Base-by-base conservation (phyloP, 345 rosid species). In the Pistacia vera region DNA sequence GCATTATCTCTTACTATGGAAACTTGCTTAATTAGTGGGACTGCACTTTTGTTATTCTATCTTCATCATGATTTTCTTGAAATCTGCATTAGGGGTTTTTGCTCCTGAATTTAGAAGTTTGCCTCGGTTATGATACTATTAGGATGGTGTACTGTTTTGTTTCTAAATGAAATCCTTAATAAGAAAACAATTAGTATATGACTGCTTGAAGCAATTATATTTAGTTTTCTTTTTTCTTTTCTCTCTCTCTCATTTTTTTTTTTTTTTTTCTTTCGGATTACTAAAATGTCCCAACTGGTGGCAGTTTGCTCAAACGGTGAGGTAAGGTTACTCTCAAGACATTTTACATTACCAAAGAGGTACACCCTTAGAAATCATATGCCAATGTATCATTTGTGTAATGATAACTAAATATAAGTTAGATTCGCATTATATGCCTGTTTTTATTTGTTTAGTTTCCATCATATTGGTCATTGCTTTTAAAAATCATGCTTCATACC, bases 31-130 rank as follows among this genome's bases (percentile, higher is more conserved):
- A n/a, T 57, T 60, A 13, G 46, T 46, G 33, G 16, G n/a, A 25
- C 5, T 48, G 7, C 8, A 6, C 7, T 41, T 4, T 41, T 41
- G 5, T 41, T 4, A 4, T 41, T 41, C 8, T 41, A 41, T 41
- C 46, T 41, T 41, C 46, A 41, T 41, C 46, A 41, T 41, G 46
- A 41, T 41, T 41, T 41, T 41, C 46, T 41, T 41, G 1, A 4
- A 5, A 41, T 41, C 46, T 41, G 46, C 46, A 41, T 41, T 41
- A 41, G 8, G 48, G 36, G 38, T 38, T 17, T 55, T 38, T 20
- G 12, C 65, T 22, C 12, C n/a, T 78, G 69, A 14, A 11, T 51
- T 52, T 61, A 60, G 65, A 78, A 49, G 54, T 55, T 25, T 44
- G 62, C 56, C 12, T 59, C 48, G 14, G 33, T 17, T 64, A 14